Evolutionary conservation across 768 basidiomycete genomes (phyloP), one percentile per base, ranked within the genome.

Genomic region (Pilatotrama ljubarskyi): DNA sequence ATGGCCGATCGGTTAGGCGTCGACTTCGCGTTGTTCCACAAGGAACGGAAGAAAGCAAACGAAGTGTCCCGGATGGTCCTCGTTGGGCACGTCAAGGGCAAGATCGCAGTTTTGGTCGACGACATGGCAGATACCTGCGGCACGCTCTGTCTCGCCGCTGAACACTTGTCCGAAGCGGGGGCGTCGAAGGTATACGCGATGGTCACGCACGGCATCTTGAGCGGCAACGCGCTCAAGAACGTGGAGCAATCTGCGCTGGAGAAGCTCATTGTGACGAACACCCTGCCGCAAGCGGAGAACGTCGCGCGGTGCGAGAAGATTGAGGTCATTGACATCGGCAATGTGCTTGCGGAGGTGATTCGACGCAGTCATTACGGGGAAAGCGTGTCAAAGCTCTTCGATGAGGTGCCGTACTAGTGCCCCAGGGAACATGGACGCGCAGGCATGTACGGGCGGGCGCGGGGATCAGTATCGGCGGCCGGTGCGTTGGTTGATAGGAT

Each of bases 61-160:
- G 90, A 93, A 63, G 93, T 96, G 7, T 94, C 93, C 61, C 86
- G 94, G 56, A 95, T 95, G 94, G 84, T 95, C 56, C 85, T 99
- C 51, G 96, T 99, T 44, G 97, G 97, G 1, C 87, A 93, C 69
- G 95, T 95, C 63, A 86, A 84, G 71, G 94, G 88, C 71, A 95
- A 98, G 78, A 82, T 86, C 42, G 97, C 95, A 54, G 95, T 99
- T 58, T 80, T 99, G 26, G 91, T 98, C 44, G 97, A 98, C 79
- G 97, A 99, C 79, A 98, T 99, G 94, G 93, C 94, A 29, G 93
- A 96, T 74, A 96, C 94, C 42, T 96, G 93, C 68, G 93, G 93
- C 53, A 99, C 97, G 59, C 83, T 99, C 61, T 88, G 90, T 66
- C 82, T 98, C 55, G 97, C 97, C 0, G 93, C 96, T 7, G 80